A percentile compares a stretch with the other conserved stretches of the same genome.
Conservation (phyloP, 768 basidiomycete species). For the Serendipita sp. region DNA sequence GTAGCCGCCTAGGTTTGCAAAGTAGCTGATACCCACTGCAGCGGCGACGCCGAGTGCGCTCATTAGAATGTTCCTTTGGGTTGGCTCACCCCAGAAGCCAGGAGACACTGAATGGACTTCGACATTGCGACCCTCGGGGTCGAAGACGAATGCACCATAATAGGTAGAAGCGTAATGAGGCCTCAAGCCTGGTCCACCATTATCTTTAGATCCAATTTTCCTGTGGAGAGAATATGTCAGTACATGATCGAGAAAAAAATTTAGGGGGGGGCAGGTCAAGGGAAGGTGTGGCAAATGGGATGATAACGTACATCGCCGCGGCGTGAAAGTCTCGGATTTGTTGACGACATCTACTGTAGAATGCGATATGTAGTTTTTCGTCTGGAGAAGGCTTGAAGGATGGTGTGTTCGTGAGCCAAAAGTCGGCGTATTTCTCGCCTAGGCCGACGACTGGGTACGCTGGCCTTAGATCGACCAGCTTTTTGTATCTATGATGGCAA, state of each 20-base stretch:
- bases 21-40: background rate
- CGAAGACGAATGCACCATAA: constrained; percentile 1
- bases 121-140: background rate
- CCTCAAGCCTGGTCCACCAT: background rate
- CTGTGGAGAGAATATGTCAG: background rate
- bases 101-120: background rate
- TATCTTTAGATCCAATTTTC: background rate
- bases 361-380: background rate
- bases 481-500: background rate
- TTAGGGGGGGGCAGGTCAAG: background rate
- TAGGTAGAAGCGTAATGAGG: background rate
- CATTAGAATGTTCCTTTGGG: background rate
- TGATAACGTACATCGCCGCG: background rate
- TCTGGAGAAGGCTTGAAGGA: background rate
- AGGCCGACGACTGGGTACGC: background rate
- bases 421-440: background rate
- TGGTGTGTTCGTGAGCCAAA: background rate
- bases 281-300: background rate
- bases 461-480: background rate
- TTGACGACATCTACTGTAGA: background rate
- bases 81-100: background rate
- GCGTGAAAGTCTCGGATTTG: constrained; percentile 1
- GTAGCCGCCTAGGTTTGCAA: background rate
- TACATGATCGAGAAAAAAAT: background rate
- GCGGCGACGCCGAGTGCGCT: background rate